These are phyloP conservation scores for Rhizoclosmatium globosum DNA, from an alignment of 192 early-diverging fungal species.

Conservation along the genomic window DNA sequence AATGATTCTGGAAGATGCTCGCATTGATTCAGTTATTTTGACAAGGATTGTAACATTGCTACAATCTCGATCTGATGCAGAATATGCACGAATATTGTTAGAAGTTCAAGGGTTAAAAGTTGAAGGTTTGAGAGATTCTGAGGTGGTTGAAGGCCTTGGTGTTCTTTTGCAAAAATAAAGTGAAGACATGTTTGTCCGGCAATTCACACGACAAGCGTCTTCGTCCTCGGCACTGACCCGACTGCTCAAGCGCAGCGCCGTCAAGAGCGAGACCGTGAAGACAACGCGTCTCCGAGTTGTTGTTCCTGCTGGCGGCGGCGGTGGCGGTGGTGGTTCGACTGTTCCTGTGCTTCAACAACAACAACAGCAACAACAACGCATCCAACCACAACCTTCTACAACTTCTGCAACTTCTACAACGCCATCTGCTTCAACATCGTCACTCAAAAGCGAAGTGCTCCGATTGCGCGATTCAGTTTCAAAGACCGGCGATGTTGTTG, in stretches of 20 bases:
- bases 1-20: no score
- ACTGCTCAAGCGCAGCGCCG: neutral
- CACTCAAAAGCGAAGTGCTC: neutral
- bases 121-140: no score
- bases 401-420: neutral
- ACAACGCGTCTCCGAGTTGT: neutral
- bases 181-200: no score
- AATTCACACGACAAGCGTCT: neutral
- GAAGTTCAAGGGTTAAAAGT: no score
- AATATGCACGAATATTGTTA: no score
- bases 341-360: no score
- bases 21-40: no score
- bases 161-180: no score
- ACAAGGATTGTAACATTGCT: no score
- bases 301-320: neutral
- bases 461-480: neutral
- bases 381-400: neutral
- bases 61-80: no score
- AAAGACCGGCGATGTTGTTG: neutral
- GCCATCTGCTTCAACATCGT: neutral
- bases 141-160: no score
- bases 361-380: neutral
- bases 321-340: no score
- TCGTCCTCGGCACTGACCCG: neutral
- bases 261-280: neutral